Base-by-base conservation (phyloP, 2,329 filamentous ascomycete species). In the Capronia epimyces region DNA sequence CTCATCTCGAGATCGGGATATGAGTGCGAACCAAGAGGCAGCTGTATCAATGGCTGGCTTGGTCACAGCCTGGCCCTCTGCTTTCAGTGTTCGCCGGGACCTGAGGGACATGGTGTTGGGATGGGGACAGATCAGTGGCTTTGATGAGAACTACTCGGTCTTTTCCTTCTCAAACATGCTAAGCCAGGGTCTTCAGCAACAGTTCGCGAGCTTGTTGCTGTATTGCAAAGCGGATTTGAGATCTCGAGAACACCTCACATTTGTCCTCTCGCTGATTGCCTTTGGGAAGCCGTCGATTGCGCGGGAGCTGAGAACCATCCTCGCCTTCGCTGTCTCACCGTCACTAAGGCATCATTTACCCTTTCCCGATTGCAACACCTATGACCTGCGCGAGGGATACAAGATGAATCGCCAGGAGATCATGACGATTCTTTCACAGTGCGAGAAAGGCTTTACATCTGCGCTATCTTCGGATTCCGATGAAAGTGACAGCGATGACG, bases 321-420 rank as follows among this genome's bases (percentile, higher is more conserved):
- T 55, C 3, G 55, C 48, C 7, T 50, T 55, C 9, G 51, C 51
- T 3, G 15, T 52, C 8, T 46, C 43, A 10, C 37, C 52, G 7
- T 9, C 22, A 4, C 24, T 57, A 24, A 29, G n/a, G 13, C 3
- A 12, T 5, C 42, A 12, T 5, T 37, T 57, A 2, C 32, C 52
- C n/a, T 9, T 12, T 7, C 43, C 42, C 7, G 18, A 37, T 9
- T 24, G 46, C 21, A 31, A 52, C 24, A 43, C 34, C 3, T 57
- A 57, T 25, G 29, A 57, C 29, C 15, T 55, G 29, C 27, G 45
- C 7, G 10, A 39, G 13, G 52, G 49, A 5, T 13, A 43, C 15
- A 15, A 3, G 16, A 4, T 52, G 5, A 32, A 48, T 43, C 22
- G 37, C 7, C 9, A 32, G 1, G 48, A 42, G 9, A 47, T 55